phyloP scores from a whole-genome alignment of 805 yeast genomes.

The Candida xiaguanensis region DNA sequence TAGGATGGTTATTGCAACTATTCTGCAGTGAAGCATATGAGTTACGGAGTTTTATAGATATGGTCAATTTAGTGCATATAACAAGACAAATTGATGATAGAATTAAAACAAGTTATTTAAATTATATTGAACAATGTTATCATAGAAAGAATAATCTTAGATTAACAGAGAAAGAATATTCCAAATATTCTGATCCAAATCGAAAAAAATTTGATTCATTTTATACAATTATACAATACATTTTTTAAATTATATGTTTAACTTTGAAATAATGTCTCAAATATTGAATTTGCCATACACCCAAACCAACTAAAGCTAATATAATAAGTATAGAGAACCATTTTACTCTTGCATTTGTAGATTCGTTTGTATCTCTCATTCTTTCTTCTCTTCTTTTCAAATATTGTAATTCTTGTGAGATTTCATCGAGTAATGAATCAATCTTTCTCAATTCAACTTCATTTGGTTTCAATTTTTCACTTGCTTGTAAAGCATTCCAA shows the following conservation, averaged over 20 bases:
- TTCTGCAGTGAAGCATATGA: not conserved
- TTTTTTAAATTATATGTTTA: slow-evolving; percentile 63
- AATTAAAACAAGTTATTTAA: not conserved
- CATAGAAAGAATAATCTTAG: not conserved
- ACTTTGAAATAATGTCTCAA: slow-evolving; percentile 89
- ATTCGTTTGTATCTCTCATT: slow-evolving; percentile 94
- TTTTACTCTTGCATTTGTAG: slow-evolving; percentile 90
- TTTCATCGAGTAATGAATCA: slow-evolving; percentile 82
- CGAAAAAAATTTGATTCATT: slow-evolving; percentile 4
- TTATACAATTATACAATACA: not conserved
- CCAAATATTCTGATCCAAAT: not conserved
- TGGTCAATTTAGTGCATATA: not conserved
- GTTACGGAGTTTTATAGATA: not conserved
- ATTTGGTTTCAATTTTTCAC: slow-evolving; percentile 87
- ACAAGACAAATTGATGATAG: slow-evolving; percentile 1
- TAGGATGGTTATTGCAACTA: slow-evolving; percentile 20
- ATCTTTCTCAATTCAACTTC: slow-evolving; percentile 87
- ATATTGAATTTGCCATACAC: slow-evolving; percentile 90
- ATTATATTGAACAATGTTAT: slow-evolving; percentile 1
- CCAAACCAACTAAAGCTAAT: slow-evolving; percentile 67
- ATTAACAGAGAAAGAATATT: slow-evolving; percentile 3
- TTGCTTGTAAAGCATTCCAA: slow-evolving; percentile 92
- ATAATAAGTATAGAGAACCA: slow-evolving; percentile 75
- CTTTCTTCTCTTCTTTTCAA: slow-evolving; percentile 84
- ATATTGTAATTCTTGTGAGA: slow-evolving; percentile 74